phyloP scores from a whole-genome alignment of 805 yeast genomes.

The Candida cerambycidarum region DNA sequence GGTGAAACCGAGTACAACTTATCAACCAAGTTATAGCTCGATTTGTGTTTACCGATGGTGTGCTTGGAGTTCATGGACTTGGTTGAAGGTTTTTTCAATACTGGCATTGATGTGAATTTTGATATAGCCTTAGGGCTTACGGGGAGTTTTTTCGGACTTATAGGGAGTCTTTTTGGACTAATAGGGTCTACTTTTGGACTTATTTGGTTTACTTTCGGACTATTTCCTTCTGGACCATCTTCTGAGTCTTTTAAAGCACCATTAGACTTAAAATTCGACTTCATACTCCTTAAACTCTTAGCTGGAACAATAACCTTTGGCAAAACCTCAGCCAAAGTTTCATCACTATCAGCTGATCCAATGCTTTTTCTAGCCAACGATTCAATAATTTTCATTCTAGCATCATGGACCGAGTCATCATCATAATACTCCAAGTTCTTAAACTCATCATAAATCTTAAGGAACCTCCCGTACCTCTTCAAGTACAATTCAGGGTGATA shows the following conservation, averaged over 20 bases:
- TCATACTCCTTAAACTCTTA: neutral
- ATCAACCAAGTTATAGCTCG: slow-evolving; percentile 31
- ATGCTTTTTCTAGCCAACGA: slow-evolving; percentile 4
- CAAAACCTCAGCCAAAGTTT: slow-evolving; percentile 10
- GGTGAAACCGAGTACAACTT: slow-evolving; percentile 42
- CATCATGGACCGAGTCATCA: slow-evolving; percentile 12
- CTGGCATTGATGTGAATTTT: slow-evolving; percentile 4
- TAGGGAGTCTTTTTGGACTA: too few species aligned
- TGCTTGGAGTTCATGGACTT: neutral
- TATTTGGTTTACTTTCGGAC: too few species aligned
- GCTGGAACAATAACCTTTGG: slow-evolving; percentile 11
- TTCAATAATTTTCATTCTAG: slow-evolving; percentile 7
- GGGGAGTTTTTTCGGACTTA: neutral
- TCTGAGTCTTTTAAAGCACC: too few species aligned
- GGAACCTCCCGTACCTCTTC: slow-evolving; percentile 8
- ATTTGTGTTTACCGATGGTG: slow-evolving; percentile 15
- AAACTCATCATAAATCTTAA: slow-evolving; percentile 14
- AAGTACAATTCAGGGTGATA: slow-evolving; percentile 13
- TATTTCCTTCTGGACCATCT: too few species aligned
- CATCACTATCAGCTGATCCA: slow-evolving; percentile 7
- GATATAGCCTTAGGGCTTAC: neutral
- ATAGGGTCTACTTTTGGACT: too few species aligned
- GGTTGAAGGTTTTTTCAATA: slow-evolving; percentile 1
- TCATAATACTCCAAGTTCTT: slow-evolving; percentile 8
- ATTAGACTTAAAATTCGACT: too few species aligned